Evolutionary conservation across 2,329 filamentous ascomycete species (phyloP).

Genomic region (Xylaria sp.): DNA sequence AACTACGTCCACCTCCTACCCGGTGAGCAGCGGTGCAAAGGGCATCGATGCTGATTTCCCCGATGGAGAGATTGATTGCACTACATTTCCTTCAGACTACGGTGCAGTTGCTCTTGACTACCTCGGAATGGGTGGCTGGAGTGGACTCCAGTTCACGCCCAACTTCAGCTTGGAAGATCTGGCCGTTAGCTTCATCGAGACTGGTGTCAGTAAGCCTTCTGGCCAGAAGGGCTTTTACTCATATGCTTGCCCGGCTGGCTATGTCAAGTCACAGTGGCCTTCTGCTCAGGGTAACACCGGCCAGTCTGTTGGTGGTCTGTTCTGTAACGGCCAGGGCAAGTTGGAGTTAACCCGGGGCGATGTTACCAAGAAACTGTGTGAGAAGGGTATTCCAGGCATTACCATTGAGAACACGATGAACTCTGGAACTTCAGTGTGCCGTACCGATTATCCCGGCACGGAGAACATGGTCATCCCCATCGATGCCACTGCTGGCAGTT

Average conservation of each 20-base stretch:
- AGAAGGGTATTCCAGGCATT: slow-evolving; percentile 75
- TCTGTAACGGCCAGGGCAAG: slow-evolving; percentile 78
- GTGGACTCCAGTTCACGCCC: slow-evolving; percentile 76
- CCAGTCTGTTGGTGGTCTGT: slow-evolving; percentile 88
- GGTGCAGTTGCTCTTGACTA: slow-evolving; percentile 79
- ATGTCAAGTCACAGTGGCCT: slow-evolving; percentile 94
- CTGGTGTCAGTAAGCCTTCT: slow-evolving; percentile 69
- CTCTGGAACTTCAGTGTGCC: slow-evolving; percentile 79
- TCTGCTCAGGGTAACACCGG: slow-evolving; percentile 77
- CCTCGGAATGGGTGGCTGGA: slow-evolving; percentile 79
- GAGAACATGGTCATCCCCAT: slow-evolving; percentile 89
- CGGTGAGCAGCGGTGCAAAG: slow-evolving; percentile 49
- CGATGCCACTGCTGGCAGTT: slow-evolving; percentile 67
- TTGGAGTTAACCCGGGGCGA: slow-evolving; percentile 79
- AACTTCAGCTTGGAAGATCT: slow-evolving; percentile 59
- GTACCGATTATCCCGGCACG: slow-evolving; percentile 94
- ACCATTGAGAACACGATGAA: slow-evolving; percentile 79
- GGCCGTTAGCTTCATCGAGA: slow-evolving; percentile 73
- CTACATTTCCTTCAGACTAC: slow-evolving; percentile 80
- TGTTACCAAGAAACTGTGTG: slow-evolving; percentile 76
- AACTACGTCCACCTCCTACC: slow-evolving; percentile 42
- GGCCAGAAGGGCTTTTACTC: slow-evolving; percentile 78
- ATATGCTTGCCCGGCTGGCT: slow-evolving; percentile 90
- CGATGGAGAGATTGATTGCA: slow-evolving; percentile 77
- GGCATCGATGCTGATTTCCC: slow-evolving; percentile 79